Conservation (phyloP, 495 filamentous ascomycete genomes). For the Aspergillus olivimuriae region DNA sequence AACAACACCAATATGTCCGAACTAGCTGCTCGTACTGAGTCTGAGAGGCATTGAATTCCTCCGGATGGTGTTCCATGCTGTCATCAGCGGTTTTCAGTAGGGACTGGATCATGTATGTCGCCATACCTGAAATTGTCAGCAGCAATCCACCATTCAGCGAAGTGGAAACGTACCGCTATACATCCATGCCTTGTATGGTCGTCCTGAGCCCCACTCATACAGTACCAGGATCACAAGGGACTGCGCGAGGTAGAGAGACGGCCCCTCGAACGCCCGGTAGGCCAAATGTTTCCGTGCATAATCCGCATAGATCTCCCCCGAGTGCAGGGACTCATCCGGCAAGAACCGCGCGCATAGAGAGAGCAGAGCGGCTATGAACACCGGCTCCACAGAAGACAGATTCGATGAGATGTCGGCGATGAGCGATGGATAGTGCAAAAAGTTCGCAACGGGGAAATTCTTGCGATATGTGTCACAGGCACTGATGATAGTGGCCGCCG, state of each 20-base stretch:
- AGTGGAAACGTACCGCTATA: conserved; percentile 29
- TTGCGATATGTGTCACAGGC: conserved; percentile 37
- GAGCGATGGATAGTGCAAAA: conserved; percentile 39
- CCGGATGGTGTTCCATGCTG: conserved; percentile 35
- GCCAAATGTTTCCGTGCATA: conserved; percentile 35
- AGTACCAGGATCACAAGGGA: conserved; percentile 38
- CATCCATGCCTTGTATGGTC: conserved; percentile 43
- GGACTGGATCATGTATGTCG: conserved; percentile 42
- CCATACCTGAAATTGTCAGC: conserved; percentile 30
- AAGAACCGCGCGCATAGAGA: conserved; percentile 38
- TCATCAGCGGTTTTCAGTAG: conserved; percentile 39
- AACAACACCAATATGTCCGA: conserved; percentile 41
- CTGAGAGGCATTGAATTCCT: conserved; percentile 34
- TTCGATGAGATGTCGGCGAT: conserved; percentile 35
- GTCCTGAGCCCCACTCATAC: conserved; percentile 40
- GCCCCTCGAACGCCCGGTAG: conserved; percentile 32
- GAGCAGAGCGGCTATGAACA: conserved; percentile 35
- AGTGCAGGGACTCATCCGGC: conserved; percentile 18
- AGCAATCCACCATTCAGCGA: background rate
- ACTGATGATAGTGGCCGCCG: conserved; percentile 28
- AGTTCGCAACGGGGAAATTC: conserved; percentile 39
- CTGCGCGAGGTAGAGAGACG: conserved; percentile 36
- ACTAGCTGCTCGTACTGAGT: conserved; percentile 41
- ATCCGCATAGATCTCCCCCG: conserved; percentile 29
- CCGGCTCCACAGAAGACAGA: conserved; percentile 28